phyloP scores from a whole-genome alignment of 2,329 filamentous ascomycete species.

The Beauveria bassiana region DNA sequence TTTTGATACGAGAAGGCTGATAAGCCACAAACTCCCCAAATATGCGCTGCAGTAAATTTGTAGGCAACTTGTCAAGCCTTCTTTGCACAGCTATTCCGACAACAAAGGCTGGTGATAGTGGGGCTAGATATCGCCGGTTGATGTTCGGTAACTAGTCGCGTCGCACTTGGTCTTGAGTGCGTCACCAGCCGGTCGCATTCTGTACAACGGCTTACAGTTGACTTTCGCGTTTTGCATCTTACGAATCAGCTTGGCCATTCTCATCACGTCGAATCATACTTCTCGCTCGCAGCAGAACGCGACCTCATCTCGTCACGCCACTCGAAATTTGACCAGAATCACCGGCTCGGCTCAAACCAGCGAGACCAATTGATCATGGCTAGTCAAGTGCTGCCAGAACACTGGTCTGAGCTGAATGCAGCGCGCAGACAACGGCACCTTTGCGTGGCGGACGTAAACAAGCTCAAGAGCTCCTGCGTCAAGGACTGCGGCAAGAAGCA shows the following conservation, averaged over 20 bases:
- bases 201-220: not conserved
- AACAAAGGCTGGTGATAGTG: constrained; percentile 3
- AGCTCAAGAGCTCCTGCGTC: constrained; percentile 35
- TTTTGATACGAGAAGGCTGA: not conserved
- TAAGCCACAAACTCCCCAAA: not conserved
- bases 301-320: not conserved
- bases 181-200: not conserved
- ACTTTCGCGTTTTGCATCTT: not conserved
- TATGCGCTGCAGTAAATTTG: not conserved
- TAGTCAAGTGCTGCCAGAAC: constrained; percentile 25
- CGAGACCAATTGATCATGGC: constrained; percentile 5
- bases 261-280: not conserved
- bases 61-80: not conserved
- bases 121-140: not conserved
- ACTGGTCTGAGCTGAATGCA: constrained; percentile 31
- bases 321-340: not conserved
- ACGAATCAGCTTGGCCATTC: not conserved
- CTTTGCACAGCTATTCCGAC: not conserved
- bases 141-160: constrained; percentile 6
- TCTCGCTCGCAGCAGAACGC: not conserved
- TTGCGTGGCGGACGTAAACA: constrained; percentile 34
- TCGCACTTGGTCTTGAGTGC: not conserved
- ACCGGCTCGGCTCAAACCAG: not conserved
- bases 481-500: constrained; percentile 35
- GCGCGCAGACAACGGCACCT: constrained; percentile 24